These are phyloP conservation scores for Closterium sp. DNA, from an alignment of 139 green algal genomes.

Conservation along the genomic window DNA sequence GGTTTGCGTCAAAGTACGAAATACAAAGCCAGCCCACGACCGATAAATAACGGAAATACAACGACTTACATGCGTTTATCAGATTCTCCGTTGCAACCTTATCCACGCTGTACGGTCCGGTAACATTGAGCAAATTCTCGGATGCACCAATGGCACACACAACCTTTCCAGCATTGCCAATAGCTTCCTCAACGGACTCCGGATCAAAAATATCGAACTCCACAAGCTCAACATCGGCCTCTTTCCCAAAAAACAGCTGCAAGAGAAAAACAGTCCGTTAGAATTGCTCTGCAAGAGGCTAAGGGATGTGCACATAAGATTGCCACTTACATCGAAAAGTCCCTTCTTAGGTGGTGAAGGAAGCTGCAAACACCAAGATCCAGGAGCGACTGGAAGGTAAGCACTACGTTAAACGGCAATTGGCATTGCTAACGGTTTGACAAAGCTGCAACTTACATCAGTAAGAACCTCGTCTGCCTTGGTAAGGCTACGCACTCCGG, in stretches of 20 bases:
- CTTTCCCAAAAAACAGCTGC: constrained; percentile 7
- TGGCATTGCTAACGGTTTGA: not conserved
- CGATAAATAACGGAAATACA: not conserved
- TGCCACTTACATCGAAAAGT: not conserved
- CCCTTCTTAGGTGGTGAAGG: not conserved
- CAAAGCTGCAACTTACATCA: constrained; percentile 1
- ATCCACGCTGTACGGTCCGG: constrained; percentile 31
- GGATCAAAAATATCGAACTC: constrained; percentile 33
- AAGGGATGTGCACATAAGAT: not conserved
- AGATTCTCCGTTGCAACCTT: constrained; percentile 38
- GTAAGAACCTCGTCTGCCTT: constrained; percentile 35
- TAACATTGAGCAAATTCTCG: constrained; percentile 29
- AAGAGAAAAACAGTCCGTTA: not conserved
- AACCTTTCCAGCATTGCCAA: constrained; percentile 37
- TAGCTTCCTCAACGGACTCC: constrained; percentile 24
- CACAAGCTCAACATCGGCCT: constrained; percentile 32
- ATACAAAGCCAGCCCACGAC: not conserved
- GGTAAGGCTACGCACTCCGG: constrained; percentile 20
- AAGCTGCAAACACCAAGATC: not conserved
- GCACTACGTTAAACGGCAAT: not conserved
- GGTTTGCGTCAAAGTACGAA: not conserved
- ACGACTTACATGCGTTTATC: constrained; percentile 27
- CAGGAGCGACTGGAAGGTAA: not conserved
- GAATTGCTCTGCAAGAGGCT: not conserved
- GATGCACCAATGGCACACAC: constrained; percentile 37